These are phyloP conservation scores for Pulicaria dysenterica DNA, from an alignment of 129 eudicot species.

Conservation along the genomic window DNA sequence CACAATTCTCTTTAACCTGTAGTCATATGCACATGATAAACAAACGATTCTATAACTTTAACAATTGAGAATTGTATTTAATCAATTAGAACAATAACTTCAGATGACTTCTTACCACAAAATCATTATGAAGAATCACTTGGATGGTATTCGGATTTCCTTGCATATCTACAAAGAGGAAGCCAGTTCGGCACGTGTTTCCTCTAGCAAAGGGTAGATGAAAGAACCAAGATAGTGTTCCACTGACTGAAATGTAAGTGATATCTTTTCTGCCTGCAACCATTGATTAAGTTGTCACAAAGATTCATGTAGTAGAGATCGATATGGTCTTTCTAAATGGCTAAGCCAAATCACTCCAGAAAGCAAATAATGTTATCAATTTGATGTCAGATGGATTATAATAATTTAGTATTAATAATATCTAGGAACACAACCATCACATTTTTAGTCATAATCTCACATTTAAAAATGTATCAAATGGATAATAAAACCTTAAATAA, in stretches of 20 bases:
- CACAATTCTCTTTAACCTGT: constrained; percentile 50
- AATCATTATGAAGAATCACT: constrained; percentile 37
- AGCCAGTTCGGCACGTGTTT: constrained; percentile 51
- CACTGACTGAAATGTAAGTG: constrained; percentile 36
- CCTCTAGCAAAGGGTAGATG: constrained; percentile 52
- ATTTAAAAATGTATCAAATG: too few relatives aligned
- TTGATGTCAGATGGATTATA: too few relatives aligned
- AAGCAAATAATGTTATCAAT: too few relatives aligned
- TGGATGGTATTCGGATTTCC: constrained; percentile 49
- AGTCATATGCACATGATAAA: too few relatives aligned
- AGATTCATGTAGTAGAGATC: too few relatives aligned
- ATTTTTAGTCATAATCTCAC: too few relatives aligned
- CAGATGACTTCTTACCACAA: constrained; percentile 39
- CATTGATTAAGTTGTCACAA: background rate
- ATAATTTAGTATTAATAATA: too few relatives aligned
- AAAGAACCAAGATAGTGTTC: constrained; percentile 43
- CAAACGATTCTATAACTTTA: background rate
- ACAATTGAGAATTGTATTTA: background rate
- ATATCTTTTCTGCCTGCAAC: constrained; percentile 52
- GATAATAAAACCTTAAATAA: too few relatives aligned
- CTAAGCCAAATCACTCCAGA: too few relatives aligned
- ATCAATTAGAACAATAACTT: background rate
- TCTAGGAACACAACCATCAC: too few relatives aligned
- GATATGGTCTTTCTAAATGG: too few relatives aligned
- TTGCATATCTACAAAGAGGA: constrained; percentile 45